A percentile compares a stretch with the other conserved stretches of the same genome.
These are phyloP conservation scores for Yamadazyma phyllophila DNA, from an alignment of 805 yeast species.

Conservation along the genomic window DNA sequence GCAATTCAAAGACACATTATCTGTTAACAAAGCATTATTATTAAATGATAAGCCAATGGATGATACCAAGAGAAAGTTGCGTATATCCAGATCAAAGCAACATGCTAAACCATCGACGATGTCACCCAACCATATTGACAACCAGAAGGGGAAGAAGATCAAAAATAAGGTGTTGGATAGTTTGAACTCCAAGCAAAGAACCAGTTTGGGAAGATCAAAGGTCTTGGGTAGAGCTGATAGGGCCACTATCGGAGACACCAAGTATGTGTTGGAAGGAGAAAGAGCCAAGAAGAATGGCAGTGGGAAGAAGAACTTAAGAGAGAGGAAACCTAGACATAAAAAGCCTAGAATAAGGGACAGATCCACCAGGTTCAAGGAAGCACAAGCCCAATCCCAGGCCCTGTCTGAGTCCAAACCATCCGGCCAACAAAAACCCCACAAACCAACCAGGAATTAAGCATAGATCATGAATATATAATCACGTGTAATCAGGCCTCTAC, in stretches of 20 bases:
- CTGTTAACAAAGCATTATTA: constrained; percentile 79
- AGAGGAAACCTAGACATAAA: constrained; percentile 32
- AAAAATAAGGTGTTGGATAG: constrained; percentile 14
- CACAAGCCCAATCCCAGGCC: not conserved
- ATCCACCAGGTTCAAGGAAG: constrained; percentile 47
- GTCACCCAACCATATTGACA: constrained; percentile 45
- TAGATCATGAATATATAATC: not conserved
- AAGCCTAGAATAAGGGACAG: constrained; percentile 61
- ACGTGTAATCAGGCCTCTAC: too few species aligned
- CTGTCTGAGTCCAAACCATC: too few species aligned
- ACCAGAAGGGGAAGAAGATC: constrained; percentile 23
- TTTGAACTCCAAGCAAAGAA: constrained; percentile 65
- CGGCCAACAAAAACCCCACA: too few species aligned
- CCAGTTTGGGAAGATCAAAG: constrained; percentile 77
- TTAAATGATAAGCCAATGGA: constrained; percentile 64
- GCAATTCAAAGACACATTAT: constrained; percentile 71
- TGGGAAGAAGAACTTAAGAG: constrained; percentile 49
- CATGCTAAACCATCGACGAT: constrained; percentile 39
- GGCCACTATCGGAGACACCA: constrained; percentile 54
- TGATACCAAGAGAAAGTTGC: constrained; percentile 53
- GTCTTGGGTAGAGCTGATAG: constrained; percentile 79
- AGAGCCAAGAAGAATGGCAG: constrained; percentile 73
- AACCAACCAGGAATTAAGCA: not conserved
- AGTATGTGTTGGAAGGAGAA: constrained; percentile 60
- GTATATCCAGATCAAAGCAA: constrained; percentile 62